Evolutionary conservation across 2,329 filamentous ascomycete species (phyloP).

Genomic region (Xylaria sp.): DNA sequence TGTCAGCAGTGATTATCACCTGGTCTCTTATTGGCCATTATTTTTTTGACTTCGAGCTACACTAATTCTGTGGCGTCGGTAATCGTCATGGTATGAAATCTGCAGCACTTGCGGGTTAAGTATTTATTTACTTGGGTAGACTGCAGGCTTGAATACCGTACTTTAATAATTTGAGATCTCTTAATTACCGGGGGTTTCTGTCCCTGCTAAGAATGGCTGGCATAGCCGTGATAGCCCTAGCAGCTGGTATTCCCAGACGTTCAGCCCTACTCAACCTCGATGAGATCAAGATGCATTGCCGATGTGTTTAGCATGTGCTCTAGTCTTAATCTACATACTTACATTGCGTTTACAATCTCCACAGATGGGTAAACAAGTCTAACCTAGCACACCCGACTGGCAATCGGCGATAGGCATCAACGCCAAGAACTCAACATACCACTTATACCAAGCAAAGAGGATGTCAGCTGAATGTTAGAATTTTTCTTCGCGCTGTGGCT

Average conservation of each 20-base stretch:
- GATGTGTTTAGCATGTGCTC: no score
- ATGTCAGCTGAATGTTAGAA: not conserved
- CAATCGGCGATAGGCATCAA: not conserved
- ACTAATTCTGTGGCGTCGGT: not conserved
- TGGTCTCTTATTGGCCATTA: constrained; percentile 21
- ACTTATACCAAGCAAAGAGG: not conserved
- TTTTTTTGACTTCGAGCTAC: not conserved
- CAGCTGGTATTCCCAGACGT: not conserved
- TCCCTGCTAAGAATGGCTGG: constrained; percentile 4
- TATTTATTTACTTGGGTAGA: not conserved
- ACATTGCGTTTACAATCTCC: no score
- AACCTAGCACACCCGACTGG: not conserved
- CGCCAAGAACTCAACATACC: not conserved
- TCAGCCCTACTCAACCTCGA: not conserved
- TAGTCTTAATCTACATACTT: no score
- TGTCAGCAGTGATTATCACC: constrained; percentile 5
- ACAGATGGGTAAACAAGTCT: not conserved
- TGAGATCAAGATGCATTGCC: not conserved
- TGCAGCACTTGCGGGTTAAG: not conserved
- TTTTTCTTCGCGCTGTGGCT: not conserved
- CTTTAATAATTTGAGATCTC: not conserved
- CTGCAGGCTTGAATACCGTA: not conserved
- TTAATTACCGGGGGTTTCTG: not conserved
- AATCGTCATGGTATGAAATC: not conserved
- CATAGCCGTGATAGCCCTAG: not conserved